Conservation (phyloP, 768 basidiomycete species). For the Mycena haematopus region DNA sequence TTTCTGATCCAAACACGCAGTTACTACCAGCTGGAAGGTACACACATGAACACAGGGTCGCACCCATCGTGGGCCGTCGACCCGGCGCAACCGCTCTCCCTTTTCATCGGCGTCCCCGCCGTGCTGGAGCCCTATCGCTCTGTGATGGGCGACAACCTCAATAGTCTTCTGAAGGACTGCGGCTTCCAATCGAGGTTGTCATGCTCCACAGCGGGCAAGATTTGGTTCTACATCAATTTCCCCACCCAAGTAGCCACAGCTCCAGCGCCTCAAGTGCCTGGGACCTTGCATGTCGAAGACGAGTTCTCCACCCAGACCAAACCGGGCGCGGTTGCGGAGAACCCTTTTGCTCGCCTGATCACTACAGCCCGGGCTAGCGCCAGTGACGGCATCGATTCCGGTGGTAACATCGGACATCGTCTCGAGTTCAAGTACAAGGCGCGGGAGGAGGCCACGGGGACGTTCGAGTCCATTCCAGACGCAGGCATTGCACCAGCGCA, state of each 20-base stretch:
- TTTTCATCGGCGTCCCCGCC: not conserved
- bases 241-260: not conserved
- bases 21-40: conserved; percentile 1
- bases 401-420: not conserved
- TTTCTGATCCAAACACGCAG: not conserved
- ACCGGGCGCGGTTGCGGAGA: conserved; percentile 49
- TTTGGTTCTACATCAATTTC: not conserved
- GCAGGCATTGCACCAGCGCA: no score
- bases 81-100: not conserved
- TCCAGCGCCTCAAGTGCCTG: not conserved
- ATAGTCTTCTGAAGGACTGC: not conserved
- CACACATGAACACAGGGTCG: not conserved
- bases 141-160: not conserved
- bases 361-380: conserved; percentile 44
- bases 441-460: not conserved
- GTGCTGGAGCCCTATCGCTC: not conserved
- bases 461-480: no score
- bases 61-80: not conserved
- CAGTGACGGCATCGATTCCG: not conserved
- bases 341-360: conserved; percentile 55
- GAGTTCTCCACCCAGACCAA: not conserved
- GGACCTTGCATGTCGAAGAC: not conserved
- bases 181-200: not conserved
- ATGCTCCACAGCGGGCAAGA: no score
- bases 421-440: not conserved